Conservation (phyloP, 2,329 filamentous ascomycete genomes). For the Lasiodiplodia sp. region DNA sequence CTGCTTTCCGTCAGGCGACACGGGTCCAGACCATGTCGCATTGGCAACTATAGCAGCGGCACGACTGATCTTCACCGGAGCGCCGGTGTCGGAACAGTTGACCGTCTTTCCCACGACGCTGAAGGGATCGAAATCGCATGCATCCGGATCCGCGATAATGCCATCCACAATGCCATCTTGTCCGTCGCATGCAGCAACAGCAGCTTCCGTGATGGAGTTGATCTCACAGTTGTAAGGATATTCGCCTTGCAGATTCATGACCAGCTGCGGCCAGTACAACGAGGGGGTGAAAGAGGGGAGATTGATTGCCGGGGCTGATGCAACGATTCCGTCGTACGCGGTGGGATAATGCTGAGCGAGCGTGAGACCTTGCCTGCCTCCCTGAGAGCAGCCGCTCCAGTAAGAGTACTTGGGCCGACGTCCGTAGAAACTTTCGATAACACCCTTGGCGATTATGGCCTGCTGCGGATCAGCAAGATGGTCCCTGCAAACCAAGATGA, state of each 20-base stretch:
- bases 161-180: constrained; percentile 44
- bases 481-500: neutral
- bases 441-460: constrained; percentile 44
- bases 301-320: constrained; percentile 40
- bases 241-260: constrained; percentile 36
- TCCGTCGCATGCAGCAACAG: constrained; percentile 37
- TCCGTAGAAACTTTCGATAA: constrained; percentile 44
- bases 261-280: constrained; percentile 36
- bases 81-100: constrained; percentile 30
- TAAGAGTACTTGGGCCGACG: constrained; percentile 43
- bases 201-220: constrained; percentile 33
- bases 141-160: constrained; percentile 35
- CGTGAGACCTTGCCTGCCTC: constrained; percentile 42
- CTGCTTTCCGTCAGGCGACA: constrained; percentile 32
- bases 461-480: neutral
- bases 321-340: constrained; percentile 42
- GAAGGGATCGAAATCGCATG: constrained; percentile 36
- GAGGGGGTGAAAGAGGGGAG: constrained; percentile 33
- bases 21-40: constrained; percentile 34
- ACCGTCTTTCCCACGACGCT: constrained; percentile 31
- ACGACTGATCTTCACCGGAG: constrained; percentile 25
- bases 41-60: constrained; percentile 34
- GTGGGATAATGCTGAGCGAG: constrained; percentile 42
- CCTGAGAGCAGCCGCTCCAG: constrained; percentile 46
- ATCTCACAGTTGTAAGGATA: constrained; percentile 36